These are phyloP conservation scores for Vanderwaltozyma polyspora DNA, from an alignment of 805 yeast species.

Conservation along the genomic window DNA sequence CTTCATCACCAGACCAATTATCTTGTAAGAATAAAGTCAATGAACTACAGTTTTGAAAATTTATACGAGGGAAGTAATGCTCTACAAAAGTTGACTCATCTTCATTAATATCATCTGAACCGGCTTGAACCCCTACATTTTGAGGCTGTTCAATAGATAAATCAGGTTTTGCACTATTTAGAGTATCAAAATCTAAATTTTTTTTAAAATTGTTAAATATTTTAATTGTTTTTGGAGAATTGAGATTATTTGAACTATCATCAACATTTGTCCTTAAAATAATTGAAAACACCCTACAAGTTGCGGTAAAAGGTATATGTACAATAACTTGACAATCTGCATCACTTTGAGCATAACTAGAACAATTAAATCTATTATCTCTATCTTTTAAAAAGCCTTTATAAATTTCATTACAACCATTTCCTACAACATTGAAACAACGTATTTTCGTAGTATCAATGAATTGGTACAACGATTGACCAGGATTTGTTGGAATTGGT, in stretches of 20 bases:
- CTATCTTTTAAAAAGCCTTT: constrained; percentile 41
- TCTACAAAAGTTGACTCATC: constrained; percentile 57
- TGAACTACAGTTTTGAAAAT: constrained; percentile 57
- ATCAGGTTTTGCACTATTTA: constrained; percentile 37
- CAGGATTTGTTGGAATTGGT: constrained; percentile 57
- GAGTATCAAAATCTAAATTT: constrained; percentile 62
- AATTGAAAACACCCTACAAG: constrained; percentile 63
- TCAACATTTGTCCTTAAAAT: constrained; percentile 52
- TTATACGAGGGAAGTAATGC: constrained; percentile 65
- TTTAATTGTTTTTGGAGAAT: constrained; percentile 60
- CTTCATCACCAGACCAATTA: constrained; percentile 53
- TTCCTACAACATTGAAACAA: constrained; percentile 51
- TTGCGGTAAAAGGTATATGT: constrained; percentile 68
- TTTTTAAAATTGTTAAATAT: constrained; percentile 56
- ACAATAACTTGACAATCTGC: constrained; percentile 73
- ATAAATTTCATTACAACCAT: constrained; percentile 30
- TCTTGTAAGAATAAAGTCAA: constrained; percentile 58
- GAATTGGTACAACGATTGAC: constrained; percentile 54
- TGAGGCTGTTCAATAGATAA: constrained; percentile 53
- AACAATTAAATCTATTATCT: constrained; percentile 37
- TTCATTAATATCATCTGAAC: constrained; percentile 23
- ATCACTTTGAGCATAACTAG: constrained; percentile 49
- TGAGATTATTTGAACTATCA: constrained; percentile 27
- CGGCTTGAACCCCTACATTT: constrained; percentile 32
- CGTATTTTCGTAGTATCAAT: constrained; percentile 50